Evolutionary conservation across 768 basidiomycete species (phyloP).

Genomic region (Pleurotus eryngii): DNA sequence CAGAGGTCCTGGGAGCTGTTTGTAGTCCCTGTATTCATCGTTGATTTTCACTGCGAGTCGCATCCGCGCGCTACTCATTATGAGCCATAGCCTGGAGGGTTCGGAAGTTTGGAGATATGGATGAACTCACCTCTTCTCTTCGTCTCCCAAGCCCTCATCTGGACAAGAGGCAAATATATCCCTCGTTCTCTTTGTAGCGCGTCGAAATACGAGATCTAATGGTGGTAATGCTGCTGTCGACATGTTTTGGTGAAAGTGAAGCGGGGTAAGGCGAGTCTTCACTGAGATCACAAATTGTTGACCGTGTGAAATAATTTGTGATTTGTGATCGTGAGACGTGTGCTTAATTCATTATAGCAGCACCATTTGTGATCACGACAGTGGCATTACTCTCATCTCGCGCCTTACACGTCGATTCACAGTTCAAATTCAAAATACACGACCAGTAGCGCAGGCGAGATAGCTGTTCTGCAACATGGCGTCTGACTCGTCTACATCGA

Average conservation of each 20-base stretch:
- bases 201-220: constrained; percentile 60
- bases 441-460: too few relatives aligned
- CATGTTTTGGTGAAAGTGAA: constrained; percentile 17
- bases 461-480: constrained; percentile 9
- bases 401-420: too few relatives aligned
- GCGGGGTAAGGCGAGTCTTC: too few relatives aligned
- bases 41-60: constrained; percentile 82
- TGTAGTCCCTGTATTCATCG: constrained; percentile 86
- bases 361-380: too few relatives aligned
- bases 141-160: constrained; percentile 58
- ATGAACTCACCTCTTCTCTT: constrained; percentile 68
- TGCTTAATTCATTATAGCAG: too few relatives aligned
- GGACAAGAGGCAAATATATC: constrained; percentile 66
- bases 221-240: constrained; percentile 56
- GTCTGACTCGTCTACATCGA: constrained; percentile 33
- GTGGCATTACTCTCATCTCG: too few relatives aligned
- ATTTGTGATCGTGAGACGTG: too few relatives aligned
- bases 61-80: constrained; percentile 54
- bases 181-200: constrained; percentile 68
- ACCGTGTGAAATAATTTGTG: not conserved
- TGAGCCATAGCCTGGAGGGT: not conserved
- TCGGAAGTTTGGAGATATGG: not conserved
- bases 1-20: constrained; percentile 78
- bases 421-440: too few relatives aligned
- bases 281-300: not conserved